Evolutionary conservation across 1,284 basidiomycete genomes (phyloP), one percentile per base, ranked within the genome.

Genomic region (Naganishia sp.): DNA sequence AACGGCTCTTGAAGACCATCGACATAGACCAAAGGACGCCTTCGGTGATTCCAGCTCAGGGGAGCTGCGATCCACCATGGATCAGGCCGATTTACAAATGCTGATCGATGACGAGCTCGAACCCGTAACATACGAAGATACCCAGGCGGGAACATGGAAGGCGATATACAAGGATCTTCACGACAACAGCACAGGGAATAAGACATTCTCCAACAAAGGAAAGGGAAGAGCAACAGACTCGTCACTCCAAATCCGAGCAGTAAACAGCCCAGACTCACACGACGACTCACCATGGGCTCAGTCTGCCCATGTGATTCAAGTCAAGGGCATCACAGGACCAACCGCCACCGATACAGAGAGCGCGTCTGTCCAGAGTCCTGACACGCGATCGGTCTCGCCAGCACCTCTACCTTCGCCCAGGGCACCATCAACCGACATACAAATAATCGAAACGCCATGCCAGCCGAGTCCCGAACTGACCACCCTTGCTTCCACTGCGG

Each of bases 301-400:
- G 9, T 52, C 59, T 16, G 31, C 59, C 3, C 43, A n/a, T 3
- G 59, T 61, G 33, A 61, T 52, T 2, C 59, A 61, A 21, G 23
- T 44, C 15, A 43, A 42, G 23, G 59, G 48, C 33, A 61, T 44
- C 28, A 61, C 59, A 1, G 59, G 59, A 7, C 48, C 48, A 11
- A 61, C 59, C 49, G 59, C 59, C 18, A 52, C 59, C 7, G 48
- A 61, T 61, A 52, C 59, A 36, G 59, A 50, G n/a, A 36, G 46
- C 16, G 15, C 53, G 1, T 55, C 53, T 15, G 21, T 44, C 15
- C 15, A 49, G 25, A 49, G 53, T 21, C 53, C 59, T 13, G 48
- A 61, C 28, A 52, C 59, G 48, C 28, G 48, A 18, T 52, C 36
- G 33, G 23, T 45, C 21, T 45, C 55, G 21, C 43, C 55, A 3